Conservation (phyloP, 352 stramenopile species). For the Pythium brassicae region DNA sequence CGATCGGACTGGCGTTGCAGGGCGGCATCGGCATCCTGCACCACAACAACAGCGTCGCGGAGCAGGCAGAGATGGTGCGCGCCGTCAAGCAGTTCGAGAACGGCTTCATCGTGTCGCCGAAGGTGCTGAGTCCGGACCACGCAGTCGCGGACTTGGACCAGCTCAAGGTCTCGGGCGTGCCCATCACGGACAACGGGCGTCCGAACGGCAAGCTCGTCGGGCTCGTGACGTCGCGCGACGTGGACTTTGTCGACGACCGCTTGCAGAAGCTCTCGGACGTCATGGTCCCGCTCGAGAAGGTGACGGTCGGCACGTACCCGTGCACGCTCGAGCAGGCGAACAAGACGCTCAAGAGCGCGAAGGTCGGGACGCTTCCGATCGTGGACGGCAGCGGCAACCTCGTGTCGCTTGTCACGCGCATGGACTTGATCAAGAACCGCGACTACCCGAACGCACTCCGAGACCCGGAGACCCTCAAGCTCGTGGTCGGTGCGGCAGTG, state of each 20-base stretch:
- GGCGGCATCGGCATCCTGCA: slow-evolving; percentile 98
- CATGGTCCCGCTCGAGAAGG: slow-evolving; percentile 73
- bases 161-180: slow-evolving; percentile 96
- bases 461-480: slow-evolving; percentile 90
- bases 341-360: slow-evolving; percentile 94
- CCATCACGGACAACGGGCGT: slow-evolving; percentile 95
- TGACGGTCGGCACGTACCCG: slow-evolving; percentile 91
- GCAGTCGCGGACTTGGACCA: slow-evolving; percentile 92
- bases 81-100: slow-evolving; percentile 98
- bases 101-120: slow-evolving; percentile 98
- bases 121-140: slow-evolving; percentile 90
- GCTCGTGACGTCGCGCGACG: slow-evolving; percentile 97
- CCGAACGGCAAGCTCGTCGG: slow-evolving; percentile 95
- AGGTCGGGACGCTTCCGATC: slow-evolving; percentile 99
- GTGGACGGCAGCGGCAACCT: slow-evolving; percentile 95
- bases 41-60: slow-evolving; percentile 95
- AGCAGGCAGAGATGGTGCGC: slow-evolving; percentile 90
- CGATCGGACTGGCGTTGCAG: slow-evolving; percentile 97
- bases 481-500: slow-evolving; percentile 96
- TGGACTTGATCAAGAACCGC: slow-evolving; percentile 95
- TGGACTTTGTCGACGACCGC: slow-evolving; percentile 95
- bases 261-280: slow-evolving; percentile 51
- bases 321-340: slow-evolving; percentile 95
- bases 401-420: slow-evolving; percentile 95
- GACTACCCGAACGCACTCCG: slow-evolving; percentile 94